Conservation (phyloP, 2,329 filamentous ascomycete species). For the Ophiostoma ulmi region DNA sequence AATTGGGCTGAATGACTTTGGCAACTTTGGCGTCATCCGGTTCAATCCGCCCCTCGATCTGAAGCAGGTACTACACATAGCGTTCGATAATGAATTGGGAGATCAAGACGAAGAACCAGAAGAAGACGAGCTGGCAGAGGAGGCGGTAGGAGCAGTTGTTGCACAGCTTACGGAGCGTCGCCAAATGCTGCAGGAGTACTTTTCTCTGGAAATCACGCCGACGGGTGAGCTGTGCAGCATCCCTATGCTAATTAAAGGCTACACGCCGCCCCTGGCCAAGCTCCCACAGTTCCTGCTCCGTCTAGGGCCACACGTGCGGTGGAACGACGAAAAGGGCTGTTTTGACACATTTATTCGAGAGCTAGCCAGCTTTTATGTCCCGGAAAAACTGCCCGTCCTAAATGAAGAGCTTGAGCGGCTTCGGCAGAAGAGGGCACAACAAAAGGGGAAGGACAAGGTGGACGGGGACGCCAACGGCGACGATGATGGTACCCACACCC, state of each 20-base stretch:
- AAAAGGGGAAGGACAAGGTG: constrained; percentile 22
- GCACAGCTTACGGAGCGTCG: constrained; percentile 67
- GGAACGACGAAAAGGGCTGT: constrained; percentile 77
- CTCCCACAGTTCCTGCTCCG: constrained; percentile 82
- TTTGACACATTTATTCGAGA: constrained; percentile 83
- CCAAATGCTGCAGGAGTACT: constrained; percentile 90
- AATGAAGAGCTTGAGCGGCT: constrained; percentile 23
- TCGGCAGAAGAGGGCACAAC: constrained; percentile 29
- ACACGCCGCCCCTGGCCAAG: constrained; percentile 79
- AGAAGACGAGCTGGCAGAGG: constrained; percentile 31
- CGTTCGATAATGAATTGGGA: constrained; percentile 49
- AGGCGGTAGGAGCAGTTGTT: constrained; percentile 53
- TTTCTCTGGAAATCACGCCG: constrained; percentile 74
- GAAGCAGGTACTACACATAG: constrained; percentile 64
- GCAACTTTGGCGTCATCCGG: constrained; percentile 75
- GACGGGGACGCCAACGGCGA: constrained; percentile 26
- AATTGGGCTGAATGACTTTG: constrained; percentile 88
- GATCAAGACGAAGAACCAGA: constrained; percentile 58
- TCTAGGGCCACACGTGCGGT: constrained; percentile 82
- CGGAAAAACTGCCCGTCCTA: constrained; percentile 65
- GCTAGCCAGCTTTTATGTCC: constrained; percentile 83
- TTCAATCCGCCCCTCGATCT: constrained; percentile 73
- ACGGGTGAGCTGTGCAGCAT: constrained; percentile 72
- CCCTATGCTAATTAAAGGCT: constrained; percentile 82
- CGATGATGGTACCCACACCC: constrained; percentile 47